A percentile compares a stretch with the other conserved stretches of the same genome.
phyloP scores from a whole-genome alignment of 345 rosid genomes.

The Raphanus raphanistrum region DNA sequence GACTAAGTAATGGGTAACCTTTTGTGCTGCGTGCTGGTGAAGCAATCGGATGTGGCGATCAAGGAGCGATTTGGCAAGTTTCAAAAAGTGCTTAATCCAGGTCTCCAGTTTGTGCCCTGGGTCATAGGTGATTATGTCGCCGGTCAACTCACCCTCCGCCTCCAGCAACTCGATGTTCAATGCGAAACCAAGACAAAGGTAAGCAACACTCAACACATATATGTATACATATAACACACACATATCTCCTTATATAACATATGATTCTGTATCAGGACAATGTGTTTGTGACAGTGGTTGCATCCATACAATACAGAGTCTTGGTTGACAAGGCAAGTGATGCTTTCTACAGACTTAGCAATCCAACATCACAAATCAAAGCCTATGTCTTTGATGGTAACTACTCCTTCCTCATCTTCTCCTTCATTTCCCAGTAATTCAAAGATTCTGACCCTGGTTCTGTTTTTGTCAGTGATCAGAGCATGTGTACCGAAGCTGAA shows the following conservation, averaged over 20 bases:
- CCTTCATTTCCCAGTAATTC: neutral
- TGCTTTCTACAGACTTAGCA: conserved; percentile 63
- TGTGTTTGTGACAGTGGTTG: conserved; percentile 62
- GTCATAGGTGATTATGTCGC: conserved; percentile 52
- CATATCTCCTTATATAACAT: neutral
- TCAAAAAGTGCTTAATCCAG: conserved; percentile 56
- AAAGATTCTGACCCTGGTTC: neutral
- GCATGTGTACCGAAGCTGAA: conserved; percentile 58
- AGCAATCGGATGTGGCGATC: conserved; percentile 61
- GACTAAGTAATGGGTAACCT: conserved; percentile 50
- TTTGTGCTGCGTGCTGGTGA: conserved; percentile 55
- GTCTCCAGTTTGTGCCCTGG: conserved; percentile 67
- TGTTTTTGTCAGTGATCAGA: conserved; percentile 46
- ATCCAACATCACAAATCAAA: conserved; percentile 54
- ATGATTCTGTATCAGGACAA: conserved; percentile 43
- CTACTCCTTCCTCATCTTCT: neutral
- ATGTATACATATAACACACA: neutral
- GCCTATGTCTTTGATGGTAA: conserved; percentile 64
- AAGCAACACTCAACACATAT: neutral
- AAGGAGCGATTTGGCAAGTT: conserved; percentile 67
- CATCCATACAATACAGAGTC: conserved; percentile 58
- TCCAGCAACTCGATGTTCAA: conserved; percentile 65
- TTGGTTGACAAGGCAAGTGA: conserved; percentile 52
- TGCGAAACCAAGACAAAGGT: conserved; percentile 82
- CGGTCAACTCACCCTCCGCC: conserved; percentile 55